These are phyloP conservation scores for Bipolaris zeicola DNA, from an alignment of 2,329 filamentous ascomycete species.

Conservation along the genomic window DNA sequence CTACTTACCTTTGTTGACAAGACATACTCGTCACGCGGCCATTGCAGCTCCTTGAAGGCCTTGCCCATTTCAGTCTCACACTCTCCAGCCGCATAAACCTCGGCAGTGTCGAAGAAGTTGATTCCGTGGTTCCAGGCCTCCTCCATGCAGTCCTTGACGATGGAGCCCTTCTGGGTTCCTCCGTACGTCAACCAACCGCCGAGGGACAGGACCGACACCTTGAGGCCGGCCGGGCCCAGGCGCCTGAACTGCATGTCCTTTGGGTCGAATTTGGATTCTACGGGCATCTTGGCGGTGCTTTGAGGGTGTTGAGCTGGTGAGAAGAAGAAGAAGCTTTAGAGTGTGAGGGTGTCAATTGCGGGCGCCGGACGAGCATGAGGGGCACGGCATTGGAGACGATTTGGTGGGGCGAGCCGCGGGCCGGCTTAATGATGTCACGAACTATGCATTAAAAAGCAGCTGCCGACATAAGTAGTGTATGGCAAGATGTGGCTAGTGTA, in stretches of 20 bases:
- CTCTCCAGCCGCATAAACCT: constrained; percentile 62
- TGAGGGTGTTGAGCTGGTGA: not conserved
- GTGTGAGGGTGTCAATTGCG: not conserved
- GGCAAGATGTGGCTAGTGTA: not conserved
- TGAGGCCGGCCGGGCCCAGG: constrained; percentile 49
- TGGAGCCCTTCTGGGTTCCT: constrained; percentile 54
- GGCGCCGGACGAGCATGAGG: constrained; percentile 11
- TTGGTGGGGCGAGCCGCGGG: constrained; percentile 16
- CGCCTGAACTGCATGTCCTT: constrained; percentile 52
- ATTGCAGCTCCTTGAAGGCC: constrained; percentile 55
- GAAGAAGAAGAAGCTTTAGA: not conserved
- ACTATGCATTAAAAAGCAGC: not conserved
- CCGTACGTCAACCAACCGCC: constrained; percentile 56
- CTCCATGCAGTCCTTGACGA: constrained; percentile 59
- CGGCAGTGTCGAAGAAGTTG: constrained; percentile 59
- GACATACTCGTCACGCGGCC: constrained; percentile 51
- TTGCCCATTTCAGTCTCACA: constrained; percentile 66
- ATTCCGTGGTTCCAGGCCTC: constrained; percentile 57
- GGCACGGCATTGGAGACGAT: constrained; percentile 9
- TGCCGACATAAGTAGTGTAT: not conserved
- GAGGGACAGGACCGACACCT: constrained; percentile 58
- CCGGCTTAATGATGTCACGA: constrained; percentile 15
- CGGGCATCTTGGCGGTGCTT: constrained; percentile 35
- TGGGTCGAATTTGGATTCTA: constrained; percentile 56
- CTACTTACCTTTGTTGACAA: constrained; percentile 37